Conservation (phyloP, 768 basidiomycete genomes). For the Auriscalpium vulgare region DNA sequence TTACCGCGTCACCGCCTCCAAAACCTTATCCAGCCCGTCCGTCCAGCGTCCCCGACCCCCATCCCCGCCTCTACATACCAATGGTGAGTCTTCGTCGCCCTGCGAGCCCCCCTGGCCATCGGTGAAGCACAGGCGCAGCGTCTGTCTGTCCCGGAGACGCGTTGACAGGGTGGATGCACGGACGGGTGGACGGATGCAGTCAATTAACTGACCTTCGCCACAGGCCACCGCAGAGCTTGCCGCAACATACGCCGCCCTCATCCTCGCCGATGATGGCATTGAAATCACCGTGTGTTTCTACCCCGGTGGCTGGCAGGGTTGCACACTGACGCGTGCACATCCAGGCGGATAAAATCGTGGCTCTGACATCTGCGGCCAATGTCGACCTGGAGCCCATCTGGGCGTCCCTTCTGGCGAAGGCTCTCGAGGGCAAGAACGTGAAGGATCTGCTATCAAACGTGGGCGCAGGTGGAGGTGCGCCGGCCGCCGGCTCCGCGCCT, state of each 20-base stretch:
- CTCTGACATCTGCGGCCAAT: slow-evolving; percentile 77
- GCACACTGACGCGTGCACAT: not conserved
- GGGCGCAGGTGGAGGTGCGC: slow-evolving; percentile 84
- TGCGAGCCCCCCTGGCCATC: too few species aligned
- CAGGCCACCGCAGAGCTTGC: slow-evolving; percentile 73
- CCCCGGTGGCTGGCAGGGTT: not conserved
- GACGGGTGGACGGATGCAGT: not conserved
- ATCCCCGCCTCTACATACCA: too few species aligned
- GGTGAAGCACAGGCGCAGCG: too few species aligned
- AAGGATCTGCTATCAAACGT: slow-evolving; percentile 95
- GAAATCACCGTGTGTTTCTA: slow-evolving; percentile 84
- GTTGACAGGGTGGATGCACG: not conserved
- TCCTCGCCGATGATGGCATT: slow-evolving; percentile 94
- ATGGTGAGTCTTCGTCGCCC: too few species aligned
- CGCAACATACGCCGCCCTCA: slow-evolving; percentile 93
- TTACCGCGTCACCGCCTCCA: not conserved
- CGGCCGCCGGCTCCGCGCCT: slow-evolving; percentile 51
- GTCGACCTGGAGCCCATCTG: slow-evolving; percentile 94
- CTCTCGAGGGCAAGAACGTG: slow-evolving; percentile 95
- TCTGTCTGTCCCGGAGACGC: too few species aligned
- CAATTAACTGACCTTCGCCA: not conserved
- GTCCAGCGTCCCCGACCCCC: too few species aligned
- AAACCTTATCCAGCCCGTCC: too few species aligned
- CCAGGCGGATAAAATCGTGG: slow-evolving; percentile 85
- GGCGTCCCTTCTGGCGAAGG: slow-evolving; percentile 95